Evolutionary conservation across 176 grass and related monocot genomes (phyloP), one percentile per base, ranked within the genome.

Genomic region (Oryza meridionalis): DNA sequence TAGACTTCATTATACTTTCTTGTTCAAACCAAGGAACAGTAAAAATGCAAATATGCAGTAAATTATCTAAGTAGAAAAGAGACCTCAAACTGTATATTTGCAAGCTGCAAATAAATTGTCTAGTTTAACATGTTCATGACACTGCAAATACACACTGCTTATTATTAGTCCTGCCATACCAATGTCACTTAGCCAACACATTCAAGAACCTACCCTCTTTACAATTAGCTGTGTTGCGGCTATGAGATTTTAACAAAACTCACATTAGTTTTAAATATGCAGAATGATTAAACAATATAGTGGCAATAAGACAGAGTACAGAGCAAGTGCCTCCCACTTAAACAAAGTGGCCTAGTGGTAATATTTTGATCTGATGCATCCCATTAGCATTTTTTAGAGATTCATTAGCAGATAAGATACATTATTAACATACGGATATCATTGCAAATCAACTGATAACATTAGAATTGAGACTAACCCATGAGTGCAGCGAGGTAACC

Each of bases 141-240:
- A 65, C 53, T 29, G 51, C 21, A 70, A 77, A 45, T 50, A 11
- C 8, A 75, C 2, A 53, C 7, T 27, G 35, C 43, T 50, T 22
- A 46, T 49, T 50, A 69, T 82, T 70, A 70, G 38, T 77, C 25
- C 13, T 72, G n/a, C 73, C n/a, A 66, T 77, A 46, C 55, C 22
- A 88, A 43, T 79, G 19, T 84, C 21, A 84, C 68, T 75, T 61
- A 84, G 21, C 15, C 21, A 80, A 75, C 15, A 67, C 37, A 79
- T 35, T 17, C 42, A 33, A 19, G 12, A 72, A 73, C 26, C 22
- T 27, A 27, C 26, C 26, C 26, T 27, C 26, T 27, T 27, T 66
- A 83, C 15, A n/a, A 67, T 9, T 24, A 16, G 29, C 12, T 43
- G 35, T 38, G 35, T 55, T 70, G 24, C 12, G 26, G 64, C 17